These are phyloP conservation scores for Castanopsis chinensis DNA, from an alignment of 306 rosid species.

Conservation along the genomic window DNA sequence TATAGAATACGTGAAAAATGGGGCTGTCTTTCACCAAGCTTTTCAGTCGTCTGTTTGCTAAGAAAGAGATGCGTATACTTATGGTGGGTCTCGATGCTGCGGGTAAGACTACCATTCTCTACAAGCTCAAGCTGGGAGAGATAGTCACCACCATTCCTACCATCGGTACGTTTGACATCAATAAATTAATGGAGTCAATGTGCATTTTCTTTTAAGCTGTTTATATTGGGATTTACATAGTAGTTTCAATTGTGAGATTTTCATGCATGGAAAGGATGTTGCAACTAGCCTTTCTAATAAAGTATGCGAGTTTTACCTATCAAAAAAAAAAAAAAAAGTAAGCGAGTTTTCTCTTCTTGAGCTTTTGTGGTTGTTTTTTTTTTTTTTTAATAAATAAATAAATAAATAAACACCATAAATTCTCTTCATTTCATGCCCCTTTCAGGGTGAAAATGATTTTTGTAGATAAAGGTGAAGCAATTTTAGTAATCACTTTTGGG, in stretches of 20 bases:
- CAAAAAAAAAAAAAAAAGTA: not conserved
- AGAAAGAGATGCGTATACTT: conserved; percentile 93
- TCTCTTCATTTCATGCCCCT: not conserved
- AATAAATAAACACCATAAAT: too few species aligned
- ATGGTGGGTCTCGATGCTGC: conserved; percentile 98
- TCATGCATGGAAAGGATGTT: too few species aligned
- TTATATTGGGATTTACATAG: not conserved
- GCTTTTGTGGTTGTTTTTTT: not conserved
- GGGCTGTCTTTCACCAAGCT: conserved; percentile 92
- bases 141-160: conserved; percentile 96
- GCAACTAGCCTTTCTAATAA: too few species aligned
- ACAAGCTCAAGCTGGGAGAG: conserved; percentile 92
- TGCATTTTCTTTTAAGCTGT: not conserved
- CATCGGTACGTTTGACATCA: conserved; percentile 51
- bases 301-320: too few species aligned
- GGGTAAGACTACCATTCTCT: conserved; percentile 91
- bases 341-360: not conserved
- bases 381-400: too few species aligned
- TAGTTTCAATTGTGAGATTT: not conserved
- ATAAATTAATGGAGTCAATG: not conserved
- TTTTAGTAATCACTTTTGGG: not conserved
- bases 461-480: not conserved
- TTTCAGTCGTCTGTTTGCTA: conserved; percentile 84
- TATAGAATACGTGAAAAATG: conserved; percentile 54
- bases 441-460: not conserved